These are phyloP conservation scores for Trypanosoma brucei DNA, from an alignment of 208 protist species.

Conservation along the genomic window DNA sequence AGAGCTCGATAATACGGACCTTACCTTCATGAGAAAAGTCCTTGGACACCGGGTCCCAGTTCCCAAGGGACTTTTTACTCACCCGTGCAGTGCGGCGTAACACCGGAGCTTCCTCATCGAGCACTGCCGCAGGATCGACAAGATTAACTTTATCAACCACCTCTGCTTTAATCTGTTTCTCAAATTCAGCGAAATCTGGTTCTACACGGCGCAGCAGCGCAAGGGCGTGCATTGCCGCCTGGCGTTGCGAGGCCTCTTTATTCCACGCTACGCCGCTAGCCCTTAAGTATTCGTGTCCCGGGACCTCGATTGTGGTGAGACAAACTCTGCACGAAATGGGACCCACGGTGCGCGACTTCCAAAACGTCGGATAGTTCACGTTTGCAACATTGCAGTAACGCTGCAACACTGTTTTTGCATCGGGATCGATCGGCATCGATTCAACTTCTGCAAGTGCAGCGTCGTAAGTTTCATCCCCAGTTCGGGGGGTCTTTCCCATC, in stretches of 20 bases:
- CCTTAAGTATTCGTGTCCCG: conserved; percentile 51
- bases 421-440: conserved; percentile 20
- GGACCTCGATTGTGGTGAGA: conserved; percentile 50
- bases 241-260: conserved; percentile 45
- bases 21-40: conserved; percentile 54
- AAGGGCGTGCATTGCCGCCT: conserved; percentile 77
- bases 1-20: conserved; percentile 54
- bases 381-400: conserved; percentile 37
- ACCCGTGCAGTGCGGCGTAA: background rate
- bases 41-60: conserved; percentile 22
- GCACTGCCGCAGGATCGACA: conserved; percentile 4
- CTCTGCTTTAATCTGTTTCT: conserved; percentile 26
- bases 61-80: conserved; percentile 14
- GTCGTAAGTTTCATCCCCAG: conserved; percentile 58
- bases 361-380: conserved; percentile 27
- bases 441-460: conserved; percentile 60
- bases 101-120: conserved; percentile 10
- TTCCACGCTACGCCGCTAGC: conserved; percentile 64
- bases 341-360: conserved; percentile 43
- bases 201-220: conserved; percentile 72
- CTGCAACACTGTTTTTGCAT: conserved; percentile 39
- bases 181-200: conserved; percentile 39
- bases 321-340: conserved; percentile 44
- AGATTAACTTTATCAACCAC: conserved; percentile 6
- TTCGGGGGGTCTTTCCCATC: conserved; percentile 56